phyloP scores from a whole-genome alignment of 345 rosid genomes.

The Physaria fendleri region DNA sequence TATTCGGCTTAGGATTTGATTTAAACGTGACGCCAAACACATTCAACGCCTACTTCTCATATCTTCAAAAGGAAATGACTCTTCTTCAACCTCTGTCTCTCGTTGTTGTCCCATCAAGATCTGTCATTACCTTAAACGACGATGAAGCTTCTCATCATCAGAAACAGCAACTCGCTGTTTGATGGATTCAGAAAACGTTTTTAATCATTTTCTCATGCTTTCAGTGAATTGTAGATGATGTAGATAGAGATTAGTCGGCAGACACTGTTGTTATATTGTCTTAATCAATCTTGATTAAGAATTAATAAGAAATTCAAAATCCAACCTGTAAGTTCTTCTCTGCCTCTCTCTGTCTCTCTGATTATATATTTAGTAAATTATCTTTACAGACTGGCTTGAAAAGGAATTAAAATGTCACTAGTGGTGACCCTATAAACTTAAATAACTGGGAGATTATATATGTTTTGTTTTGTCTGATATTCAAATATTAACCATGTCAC shows the following conservation, averaged over 20 bases:
- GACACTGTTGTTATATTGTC: constrained; percentile 16
- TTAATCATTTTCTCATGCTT: not conserved
- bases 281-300: constrained; percentile 25
- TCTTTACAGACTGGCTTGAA: constrained; percentile 27
- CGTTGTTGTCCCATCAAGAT: constrained; percentile 24
- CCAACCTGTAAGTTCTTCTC: constrained; percentile 11
- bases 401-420: constrained; percentile 5
- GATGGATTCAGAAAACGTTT: too few relatives aligned
- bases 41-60: constrained; percentile 56
- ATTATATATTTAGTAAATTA: not conserved
- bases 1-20: constrained; percentile 73
- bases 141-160: constrained; percentile 72
- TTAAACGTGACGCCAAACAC: constrained; percentile 76
- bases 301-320: not conserved
- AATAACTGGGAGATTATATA: constrained; percentile 8
- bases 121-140: constrained; percentile 48
- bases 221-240: constrained; percentile 22
- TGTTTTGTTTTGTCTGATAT: constrained; percentile 22
- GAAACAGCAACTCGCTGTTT: constrained; percentile 60
- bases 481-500: constrained; percentile 9
- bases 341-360: not conserved
- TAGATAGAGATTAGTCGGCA: constrained; percentile 33
- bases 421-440: not conserved
- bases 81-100: constrained; percentile 41
- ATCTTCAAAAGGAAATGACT: constrained; percentile 67